Conservation (phyloP, 2,329 filamentous ascomycete genomes). For the Coniella vitis region DNA sequence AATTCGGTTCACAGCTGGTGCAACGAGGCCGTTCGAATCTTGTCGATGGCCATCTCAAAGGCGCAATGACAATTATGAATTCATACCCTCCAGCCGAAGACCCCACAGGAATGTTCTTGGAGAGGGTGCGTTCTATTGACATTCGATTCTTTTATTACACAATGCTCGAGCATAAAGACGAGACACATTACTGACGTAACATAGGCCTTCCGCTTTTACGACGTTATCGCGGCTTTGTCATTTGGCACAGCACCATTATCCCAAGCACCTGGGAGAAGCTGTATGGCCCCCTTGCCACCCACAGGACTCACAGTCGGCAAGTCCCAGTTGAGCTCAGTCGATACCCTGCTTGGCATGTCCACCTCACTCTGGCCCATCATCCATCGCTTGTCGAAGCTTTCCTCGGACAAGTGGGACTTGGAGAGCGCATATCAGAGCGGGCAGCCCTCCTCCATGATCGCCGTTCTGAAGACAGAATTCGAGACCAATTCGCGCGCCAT, state of each 20-base stretch:
- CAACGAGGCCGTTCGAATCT: slow-evolving; percentile 53
- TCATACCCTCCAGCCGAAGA: slow-evolving; percentile 37
- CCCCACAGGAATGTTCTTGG: slow-evolving; percentile 50
- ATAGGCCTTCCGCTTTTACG: slow-evolving; percentile 59
- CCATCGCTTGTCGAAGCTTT: slow-evolving; percentile 51
- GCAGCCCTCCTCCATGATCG: slow-evolving; percentile 32
- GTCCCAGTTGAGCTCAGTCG: slow-evolving; percentile 42
- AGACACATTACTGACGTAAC: background rate
- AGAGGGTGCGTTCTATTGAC: slow-evolving; percentile 37
- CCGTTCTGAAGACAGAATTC: slow-evolving; percentile 43
- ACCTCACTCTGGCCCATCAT: slow-evolving; percentile 59
- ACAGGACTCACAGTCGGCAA: slow-evolving; percentile 37
- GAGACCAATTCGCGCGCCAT: slow-evolving; percentile 47
- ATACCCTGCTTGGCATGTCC: slow-evolving; percentile 54
- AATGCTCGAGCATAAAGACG: no score
- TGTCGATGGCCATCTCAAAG: slow-evolving; percentile 54
- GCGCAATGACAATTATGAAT: slow-evolving; percentile 55
- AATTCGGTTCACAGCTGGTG: slow-evolving; percentile 41
- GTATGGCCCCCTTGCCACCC: slow-evolving; percentile 40
- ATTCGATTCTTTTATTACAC: no score
- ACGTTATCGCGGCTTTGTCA: slow-evolving; percentile 57
- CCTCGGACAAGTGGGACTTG: slow-evolving; percentile 45
- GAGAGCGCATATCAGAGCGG: slow-evolving; percentile 35
- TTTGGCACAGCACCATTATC: slow-evolving; percentile 52
- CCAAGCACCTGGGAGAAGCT: slow-evolving; percentile 38